Base-by-base conservation (phyloP, 2,329 filamentous ascomycete species). In the Apiospora sp. region DNA sequence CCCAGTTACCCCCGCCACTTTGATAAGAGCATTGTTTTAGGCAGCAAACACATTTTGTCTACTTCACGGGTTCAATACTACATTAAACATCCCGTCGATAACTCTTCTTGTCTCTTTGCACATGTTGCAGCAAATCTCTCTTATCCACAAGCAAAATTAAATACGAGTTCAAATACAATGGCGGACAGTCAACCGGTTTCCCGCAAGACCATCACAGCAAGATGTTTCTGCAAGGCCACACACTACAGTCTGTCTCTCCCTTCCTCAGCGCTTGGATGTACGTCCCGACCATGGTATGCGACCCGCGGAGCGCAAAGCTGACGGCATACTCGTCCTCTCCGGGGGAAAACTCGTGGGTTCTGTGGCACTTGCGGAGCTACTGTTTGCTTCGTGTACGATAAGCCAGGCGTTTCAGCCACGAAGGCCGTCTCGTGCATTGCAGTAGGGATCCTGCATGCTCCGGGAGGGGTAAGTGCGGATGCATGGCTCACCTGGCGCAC, bases 401-500 rank as follows among this genome's bases (percentile, higher is more conserved):
- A 75, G 0, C 76, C 81, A 54, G 78, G 75, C 7, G 78, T 78
- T 12, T 74, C 74, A 1, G 80, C 79, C 24, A 75, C 79, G 30
- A 76, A 79, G 72, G 78, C 80, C 54, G 75, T 87, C 13, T 79
- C 86, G 1, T 83, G 86, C 67, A 72, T 88, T 2, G 82, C 86
- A 0, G 81, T 82, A 1, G 86, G 86, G 1, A 77, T 87, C 2
- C 73, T 88, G 71, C 79, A 85, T 71, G 84, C 84, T 2, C 83
- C 83, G 0, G 85, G 85, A 71, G 86, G 85, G 0, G 75, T 80
- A 2, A 80, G 84, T 78, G 85, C 85, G 0, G 82, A 86, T 73
- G 78, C 81, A 7, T 87, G 86, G 86, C 73, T 88, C 27, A 83
- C 81, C 0, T 88, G 86, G 86, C 79, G 84, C 70, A 82, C 83